Evolutionary conservation across 768 basidiomycete genomes (phyloP), one percentile per base, ranked within the genome.

Genomic region (Phlebiopsis gigantea): DNA sequence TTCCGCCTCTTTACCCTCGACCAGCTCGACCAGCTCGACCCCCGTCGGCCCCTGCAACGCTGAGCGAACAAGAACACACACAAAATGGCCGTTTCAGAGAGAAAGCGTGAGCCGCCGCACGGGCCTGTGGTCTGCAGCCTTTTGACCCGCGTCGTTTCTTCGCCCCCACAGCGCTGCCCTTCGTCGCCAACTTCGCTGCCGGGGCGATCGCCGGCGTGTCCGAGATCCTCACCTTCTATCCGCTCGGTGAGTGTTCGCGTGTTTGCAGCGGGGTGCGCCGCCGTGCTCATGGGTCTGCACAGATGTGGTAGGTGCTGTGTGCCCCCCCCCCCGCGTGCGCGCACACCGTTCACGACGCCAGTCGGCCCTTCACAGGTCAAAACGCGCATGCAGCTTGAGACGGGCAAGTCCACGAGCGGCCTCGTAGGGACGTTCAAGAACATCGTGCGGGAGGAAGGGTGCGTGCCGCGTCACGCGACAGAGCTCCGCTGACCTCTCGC

Each of bases 311-410:
- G 65, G 90, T 83, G 14, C 4, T 21, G 1, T 24, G 39, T 43
- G 12, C 24, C 47, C 51, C 34, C 34, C 24, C 47, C 51, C 34
- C 53, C 43, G 44, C 6, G 46, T 29, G 46, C 17, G 17, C 28
- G 26, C 21, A 34, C 39, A 55, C 53, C 25, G 14, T 21, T 42
- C 57, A 50, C 61, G 42, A 56, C 58, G 17, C 39, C 57, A 44
- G 56, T 53, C 25, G 46, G 22, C 28, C 39, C 58, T 26, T 34
- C 43, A 17, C 67, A 93, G 90, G 93, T 98, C 68, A 98, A 99
- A 76, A 99, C 97, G 21, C 90, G 97, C 25, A 95, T 98, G 85
- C 97, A 99, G 69, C 79, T 99, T n/a, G 88, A 90, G 69, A 90
- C 86, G 4, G 92, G 92, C 2, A 91, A 89, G 72, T 73, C 78